A percentile compares a stretch with the other conserved stretches of the same genome.
phyloP scores from a whole-genome alignment of 306 rosid genomes.

The Arachis hypogaea region DNA sequence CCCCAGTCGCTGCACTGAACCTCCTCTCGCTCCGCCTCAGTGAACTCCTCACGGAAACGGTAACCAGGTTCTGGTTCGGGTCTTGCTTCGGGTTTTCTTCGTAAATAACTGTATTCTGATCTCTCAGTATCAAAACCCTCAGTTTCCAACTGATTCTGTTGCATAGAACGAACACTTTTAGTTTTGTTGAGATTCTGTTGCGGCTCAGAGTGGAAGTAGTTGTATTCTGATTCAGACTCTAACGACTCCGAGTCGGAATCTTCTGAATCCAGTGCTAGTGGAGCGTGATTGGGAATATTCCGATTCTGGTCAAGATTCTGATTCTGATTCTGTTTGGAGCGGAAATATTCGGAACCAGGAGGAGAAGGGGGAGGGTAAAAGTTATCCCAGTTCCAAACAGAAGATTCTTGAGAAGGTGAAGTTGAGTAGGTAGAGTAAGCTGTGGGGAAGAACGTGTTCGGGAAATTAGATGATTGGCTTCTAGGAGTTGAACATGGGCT shows the following conservation, averaged over 20 bases:
- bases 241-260: neutral
- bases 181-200: neutral
- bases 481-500: constrained; percentile 63
- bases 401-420: constrained; percentile 86
- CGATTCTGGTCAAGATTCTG: neutral
- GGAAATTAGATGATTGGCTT: constrained; percentile 61
- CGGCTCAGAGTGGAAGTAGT: constrained; percentile 23
- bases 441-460: constrained; percentile 51
- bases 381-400: constrained; percentile 94
- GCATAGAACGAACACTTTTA: neutral
- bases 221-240: constrained; percentile 24
- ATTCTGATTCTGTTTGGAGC: constrained; percentile 25
- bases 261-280: neutral
- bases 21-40: constrained; percentile 79
- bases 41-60: constrained; percentile 40
- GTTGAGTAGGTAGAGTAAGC: constrained; percentile 64
- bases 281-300: neutral
- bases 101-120: constrained; percentile 20
- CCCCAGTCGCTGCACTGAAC: constrained; percentile 97
- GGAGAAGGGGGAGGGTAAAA: constrained; percentile 94
- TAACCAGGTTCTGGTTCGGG: neutral
- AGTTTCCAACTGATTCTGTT: neutral
- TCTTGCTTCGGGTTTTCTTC: neutral
- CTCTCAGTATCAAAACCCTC: constrained; percentile 35
- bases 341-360: constrained; percentile 82